phyloP scores from a whole-genome alignment of 2,329 filamentous ascomycete genomes.

The Neonectria ditissima region DNA sequence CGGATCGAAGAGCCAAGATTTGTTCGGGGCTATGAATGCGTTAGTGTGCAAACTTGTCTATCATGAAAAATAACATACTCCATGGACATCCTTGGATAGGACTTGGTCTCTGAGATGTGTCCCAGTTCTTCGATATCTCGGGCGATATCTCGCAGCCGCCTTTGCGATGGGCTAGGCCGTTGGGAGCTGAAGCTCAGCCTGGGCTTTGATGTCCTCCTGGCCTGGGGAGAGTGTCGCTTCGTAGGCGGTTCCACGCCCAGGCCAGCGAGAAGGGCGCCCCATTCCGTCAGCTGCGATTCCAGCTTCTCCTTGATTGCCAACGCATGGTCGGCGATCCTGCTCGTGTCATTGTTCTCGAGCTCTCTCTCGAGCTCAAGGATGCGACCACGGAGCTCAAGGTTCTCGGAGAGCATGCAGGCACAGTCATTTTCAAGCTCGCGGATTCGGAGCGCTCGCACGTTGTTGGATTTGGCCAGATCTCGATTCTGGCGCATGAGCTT shows the following conservation, averaged over 20 bases:
- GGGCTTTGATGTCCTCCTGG: conserved; percentile 55
- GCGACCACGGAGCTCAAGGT: conserved; percentile 77
- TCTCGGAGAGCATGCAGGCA: conserved; percentile 81
- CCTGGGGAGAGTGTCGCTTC: conserved; percentile 58
- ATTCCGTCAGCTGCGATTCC: conserved; percentile 78
- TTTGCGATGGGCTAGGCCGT: conserved; percentile 64
- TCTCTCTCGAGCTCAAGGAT: conserved; percentile 77
- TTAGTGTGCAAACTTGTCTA: conserved; percentile 46
- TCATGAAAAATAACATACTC: conserved; percentile 63
- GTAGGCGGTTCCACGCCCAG: conserved; percentile 71
- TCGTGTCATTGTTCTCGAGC: conserved; percentile 69
- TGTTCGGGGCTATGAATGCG: conserved; percentile 65
- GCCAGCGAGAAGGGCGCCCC: conserved; percentile 73
- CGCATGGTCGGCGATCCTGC: conserved; percentile 73
- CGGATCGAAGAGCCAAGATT: conserved; percentile 68
- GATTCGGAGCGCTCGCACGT: conserved; percentile 80
- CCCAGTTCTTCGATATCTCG: conserved; percentile 64
- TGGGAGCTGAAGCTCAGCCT: conserved; percentile 55
- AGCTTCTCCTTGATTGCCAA: conserved; percentile 77
- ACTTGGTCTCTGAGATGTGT: conserved; percentile 76
- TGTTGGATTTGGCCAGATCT: conserved; percentile 84
- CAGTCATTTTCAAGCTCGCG: conserved; percentile 81
- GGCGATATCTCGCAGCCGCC: conserved; percentile 67
- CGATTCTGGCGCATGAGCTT: conserved; percentile 86
- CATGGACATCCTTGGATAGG: conserved; percentile 74